These are phyloP conservation scores for Rhododendron simsii DNA, from an alignment of 148 eudicot species.

Conservation along the genomic window DNA sequence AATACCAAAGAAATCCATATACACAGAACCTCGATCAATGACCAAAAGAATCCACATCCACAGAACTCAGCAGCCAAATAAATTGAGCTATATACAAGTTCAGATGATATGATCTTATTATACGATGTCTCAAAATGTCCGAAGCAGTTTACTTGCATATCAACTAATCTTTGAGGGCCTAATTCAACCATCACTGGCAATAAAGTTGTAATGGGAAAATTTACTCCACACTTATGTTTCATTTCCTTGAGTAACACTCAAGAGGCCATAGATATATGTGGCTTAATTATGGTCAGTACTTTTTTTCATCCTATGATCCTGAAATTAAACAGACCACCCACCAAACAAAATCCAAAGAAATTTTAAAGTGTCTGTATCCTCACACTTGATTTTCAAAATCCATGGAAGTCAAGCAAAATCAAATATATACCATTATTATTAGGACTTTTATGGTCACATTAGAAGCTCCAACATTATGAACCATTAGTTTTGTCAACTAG, in stretches of 20 bases:
- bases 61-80: too few relatives aligned
- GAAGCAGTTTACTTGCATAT: too few relatives aligned
- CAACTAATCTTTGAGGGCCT: too few relatives aligned
- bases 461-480: not conserved
- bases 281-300: too few relatives aligned
- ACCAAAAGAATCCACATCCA: too few relatives aligned
- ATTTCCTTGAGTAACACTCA: not conserved
- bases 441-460: not conserved
- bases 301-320: not conserved
- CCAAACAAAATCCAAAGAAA: not conserved
- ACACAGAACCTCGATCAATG: too few relatives aligned
- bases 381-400: not conserved
- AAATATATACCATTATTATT: not conserved
- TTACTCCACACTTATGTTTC: too few relatives aligned
- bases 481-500: not conserved
- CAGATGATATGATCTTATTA: too few relatives aligned
- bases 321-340: not conserved
- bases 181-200: not conserved
- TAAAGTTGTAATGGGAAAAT: not conserved
- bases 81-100: too few relatives aligned
- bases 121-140: too few relatives aligned
- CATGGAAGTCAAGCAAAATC: not conserved
- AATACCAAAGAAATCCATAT: too few relatives aligned
- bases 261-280: not conserved
- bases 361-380: not conserved